phyloP scores from a whole-genome alignment of 192 early-diverging fungal genomes.

The Cladochytrium replicatum region DNA sequence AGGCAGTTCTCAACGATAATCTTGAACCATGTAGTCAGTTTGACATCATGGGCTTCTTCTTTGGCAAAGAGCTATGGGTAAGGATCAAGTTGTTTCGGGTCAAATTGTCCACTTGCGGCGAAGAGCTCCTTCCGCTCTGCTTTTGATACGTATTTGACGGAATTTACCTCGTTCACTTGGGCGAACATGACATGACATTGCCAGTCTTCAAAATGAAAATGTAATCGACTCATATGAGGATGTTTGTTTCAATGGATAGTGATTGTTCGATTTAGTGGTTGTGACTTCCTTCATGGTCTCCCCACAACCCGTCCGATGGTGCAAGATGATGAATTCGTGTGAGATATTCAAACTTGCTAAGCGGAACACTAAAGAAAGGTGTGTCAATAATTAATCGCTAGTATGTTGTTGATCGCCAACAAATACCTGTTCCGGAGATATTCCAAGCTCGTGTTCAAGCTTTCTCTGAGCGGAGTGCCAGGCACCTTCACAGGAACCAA shows the following conservation, averaged over 20 bases:
- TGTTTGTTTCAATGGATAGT: background rate
- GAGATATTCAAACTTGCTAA: slow-evolving; percentile 79
- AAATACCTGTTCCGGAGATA: no score
- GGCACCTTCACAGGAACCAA: no score
- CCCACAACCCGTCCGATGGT: slow-evolving; percentile 92
- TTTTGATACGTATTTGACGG: slow-evolving; percentile 68
- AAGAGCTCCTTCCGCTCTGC: slow-evolving; percentile 74
- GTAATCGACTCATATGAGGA: slow-evolving; percentile 65
- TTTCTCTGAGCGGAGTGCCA: slow-evolving; percentile 85
- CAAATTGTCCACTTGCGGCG: slow-evolving; percentile 45
- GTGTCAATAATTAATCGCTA: slow-evolving; percentile 1
- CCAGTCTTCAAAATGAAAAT: slow-evolving; percentile 83
- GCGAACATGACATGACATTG: slow-evolving; percentile 59
- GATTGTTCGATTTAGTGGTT: no score
- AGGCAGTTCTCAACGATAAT: slow-evolving; percentile 86
- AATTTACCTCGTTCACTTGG: slow-evolving; percentile 85
- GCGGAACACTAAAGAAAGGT: slow-evolving; percentile 49
- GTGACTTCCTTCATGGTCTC: slow-evolving; percentile 99
- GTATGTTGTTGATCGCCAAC: no score
- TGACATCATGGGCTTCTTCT: slow-evolving; percentile 38
- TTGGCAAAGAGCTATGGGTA: slow-evolving; percentile 24
- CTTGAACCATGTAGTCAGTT: slow-evolving; percentile 93
- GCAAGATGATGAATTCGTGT: slow-evolving; percentile 95
- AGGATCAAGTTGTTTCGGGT: no score
- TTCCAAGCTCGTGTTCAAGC: slow-evolving; percentile 92